Base-by-base conservation (phyloP, 108 stramenopile species). In the Pseudonitzschia multistriata region DNA sequence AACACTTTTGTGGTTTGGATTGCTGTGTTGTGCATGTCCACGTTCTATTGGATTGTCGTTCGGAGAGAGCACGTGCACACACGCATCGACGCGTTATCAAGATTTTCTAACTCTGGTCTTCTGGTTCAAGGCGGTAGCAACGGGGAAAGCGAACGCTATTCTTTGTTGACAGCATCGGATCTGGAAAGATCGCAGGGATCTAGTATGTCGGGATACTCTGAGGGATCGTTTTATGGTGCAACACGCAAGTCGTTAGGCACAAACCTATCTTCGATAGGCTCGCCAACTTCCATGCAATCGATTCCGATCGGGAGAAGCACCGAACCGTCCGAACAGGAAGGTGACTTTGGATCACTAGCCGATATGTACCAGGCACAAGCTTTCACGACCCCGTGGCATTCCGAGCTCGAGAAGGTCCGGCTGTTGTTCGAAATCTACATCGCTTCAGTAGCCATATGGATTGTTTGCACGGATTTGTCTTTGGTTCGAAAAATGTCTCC, bases 401-500 rank as follows among this genome's bases (percentile, higher is more conserved):
- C 45, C 6, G 64, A 74, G 31, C 42, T 66, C 27, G 31, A 24
- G 10, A 66, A 54, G 50, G 29, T 74, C 25, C 36, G 30, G 4
- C 39, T 74, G n/a, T 66, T 74, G 11, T 24, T 67, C 8, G 66
- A 74, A 52, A 5, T 67, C 5, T 28, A 59, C 10, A 33, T 62
- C n/a, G 66, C 73, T 33, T 67, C 66, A 10, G 57, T 64, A 40
- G 65, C 66, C 6, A 31, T 67, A 19, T 74, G 73, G 73, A 53
- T 74, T 22, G 34, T 59, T 3, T 57, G 73, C 3, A 40, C 30
- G 10, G 47, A 74, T 24, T n/a, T 74, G 2, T 21, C 45, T n/a
- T 25, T 74, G 53, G 59, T 74, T 5, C 57, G 65, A 52, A 74
- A 67, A 33, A 29, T 74, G 0, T 74, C 73, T 11, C 65, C 66